These are phyloP conservation scores for Leavenworthia alabamica DNA, from an alignment of 345 rosid genomes.

Conservation along the genomic window DNA sequence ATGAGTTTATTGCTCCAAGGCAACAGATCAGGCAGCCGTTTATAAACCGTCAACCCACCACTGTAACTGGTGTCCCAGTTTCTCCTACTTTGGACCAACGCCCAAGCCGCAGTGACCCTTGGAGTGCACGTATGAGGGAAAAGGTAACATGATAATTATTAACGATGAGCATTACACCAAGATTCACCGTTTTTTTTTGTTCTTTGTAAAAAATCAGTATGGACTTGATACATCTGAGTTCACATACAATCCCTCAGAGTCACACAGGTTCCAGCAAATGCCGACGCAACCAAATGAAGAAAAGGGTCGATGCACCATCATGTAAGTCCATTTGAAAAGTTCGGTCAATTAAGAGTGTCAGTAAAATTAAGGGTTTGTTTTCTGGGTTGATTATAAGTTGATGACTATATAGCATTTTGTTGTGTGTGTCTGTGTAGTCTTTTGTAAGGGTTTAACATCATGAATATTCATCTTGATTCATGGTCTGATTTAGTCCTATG, in stretches of 20 bases:
- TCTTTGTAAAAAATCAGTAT: constrained; percentile 50
- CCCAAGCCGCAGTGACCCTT: constrained; percentile 89
- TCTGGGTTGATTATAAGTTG: constrained; percentile 7
- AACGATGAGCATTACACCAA: no score
- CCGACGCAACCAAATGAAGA: constrained; percentile 63
- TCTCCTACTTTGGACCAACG: constrained; percentile 78
- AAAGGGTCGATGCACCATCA: constrained; percentile 78
- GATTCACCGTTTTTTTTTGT: constrained; percentile 6
- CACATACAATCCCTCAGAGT: constrained; percentile 83
- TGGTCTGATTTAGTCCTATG: constrained; percentile 5
- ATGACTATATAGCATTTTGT: constrained; percentile 8
- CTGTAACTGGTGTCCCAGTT: constrained; percentile 79
- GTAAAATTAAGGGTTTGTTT: constrained; percentile 10
- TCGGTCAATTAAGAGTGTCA: not conserved
- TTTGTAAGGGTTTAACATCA: constrained; percentile 8
- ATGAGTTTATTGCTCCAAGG: constrained; percentile 66
- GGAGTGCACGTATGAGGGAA: constrained; percentile 98
- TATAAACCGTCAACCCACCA: constrained; percentile 55
- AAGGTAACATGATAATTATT: constrained; percentile 58
- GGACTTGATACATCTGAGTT: constrained; percentile 95
- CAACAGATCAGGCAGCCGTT: constrained; percentile 85
- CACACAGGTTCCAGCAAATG: constrained; percentile 66
- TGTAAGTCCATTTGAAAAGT: constrained; percentile 39
- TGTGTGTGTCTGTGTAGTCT: constrained; percentile 26
- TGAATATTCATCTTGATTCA: no score